Conservation (phyloP, 768 basidiomycete species). For the Mycena olivaceomarginata region DNA sequence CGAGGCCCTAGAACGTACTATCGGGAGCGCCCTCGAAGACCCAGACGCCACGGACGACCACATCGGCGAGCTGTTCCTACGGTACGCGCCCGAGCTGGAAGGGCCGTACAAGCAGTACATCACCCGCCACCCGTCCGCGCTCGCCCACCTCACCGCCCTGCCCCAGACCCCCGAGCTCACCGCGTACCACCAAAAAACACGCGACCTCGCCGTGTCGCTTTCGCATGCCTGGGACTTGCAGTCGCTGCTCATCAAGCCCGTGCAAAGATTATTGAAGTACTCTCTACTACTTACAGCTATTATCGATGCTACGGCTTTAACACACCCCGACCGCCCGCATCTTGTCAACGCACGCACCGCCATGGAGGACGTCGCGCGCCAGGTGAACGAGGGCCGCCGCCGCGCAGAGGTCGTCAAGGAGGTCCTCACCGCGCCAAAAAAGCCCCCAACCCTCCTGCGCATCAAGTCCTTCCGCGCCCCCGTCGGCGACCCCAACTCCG, state of each 20-base stretch:
- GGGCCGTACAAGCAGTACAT: constrained; percentile 88
- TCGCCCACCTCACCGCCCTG: constrained; percentile 74
- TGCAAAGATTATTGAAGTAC: constrained; percentile 97
- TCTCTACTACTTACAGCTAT: constrained; percentile 88
- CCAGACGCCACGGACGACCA: constrained; percentile 77
- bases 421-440: constrained; percentile 72
- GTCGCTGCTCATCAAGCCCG: constrained; percentile 97
- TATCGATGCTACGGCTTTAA: constrained; percentile 82
- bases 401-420: constrained; percentile 88
- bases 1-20: constrained; percentile 77
- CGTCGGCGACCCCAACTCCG: constrained; percentile 54
- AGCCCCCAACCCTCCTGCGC: constrained; percentile 55
- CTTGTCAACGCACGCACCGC: constrained; percentile 71
- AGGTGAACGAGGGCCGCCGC: constrained; percentile 87
- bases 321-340: constrained; percentile 79
- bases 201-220: constrained; percentile 78
- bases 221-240: constrained; percentile 96
- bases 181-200: constrained; percentile 81
- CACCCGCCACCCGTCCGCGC: constrained; percentile 84
- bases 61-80: constrained; percentile 82
- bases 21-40: constrained; percentile 78
- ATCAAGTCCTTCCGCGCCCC: constrained; percentile 44
- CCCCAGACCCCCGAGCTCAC: constrained; percentile 68
- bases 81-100: constrained; percentile 72
- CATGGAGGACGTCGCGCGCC: constrained; percentile 84